phyloP scores from a whole-genome alignment of 2,329 filamentous ascomycete genomes.

The Aspergillus uvarum region DNA sequence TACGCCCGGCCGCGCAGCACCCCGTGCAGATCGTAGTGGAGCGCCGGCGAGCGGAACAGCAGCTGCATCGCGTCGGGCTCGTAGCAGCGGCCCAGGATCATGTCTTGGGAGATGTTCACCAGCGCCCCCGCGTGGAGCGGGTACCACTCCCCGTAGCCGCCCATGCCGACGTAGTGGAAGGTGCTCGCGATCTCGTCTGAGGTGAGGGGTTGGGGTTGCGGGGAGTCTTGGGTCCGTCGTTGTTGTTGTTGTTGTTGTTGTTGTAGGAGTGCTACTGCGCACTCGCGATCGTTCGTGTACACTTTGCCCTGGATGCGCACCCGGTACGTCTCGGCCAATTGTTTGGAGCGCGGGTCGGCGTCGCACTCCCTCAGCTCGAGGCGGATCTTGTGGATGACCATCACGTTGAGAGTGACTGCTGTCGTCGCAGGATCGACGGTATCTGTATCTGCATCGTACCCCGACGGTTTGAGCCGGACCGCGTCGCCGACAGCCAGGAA shows the following conservation, averaged over 20 bases:
- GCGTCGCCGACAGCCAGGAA: slow-evolving; percentile 55
- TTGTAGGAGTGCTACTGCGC: slow-evolving; percentile 23
- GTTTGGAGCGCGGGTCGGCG: slow-evolving; percentile 46
- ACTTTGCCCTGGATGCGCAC: slow-evolving; percentile 52
- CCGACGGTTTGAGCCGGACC: slow-evolving; percentile 50
- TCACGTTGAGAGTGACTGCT: slow-evolving; percentile 48
- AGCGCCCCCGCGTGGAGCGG: slow-evolving; percentile 44
- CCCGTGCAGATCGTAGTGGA: slow-evolving; percentile 49
- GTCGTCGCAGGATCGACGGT: slow-evolving; percentile 6
- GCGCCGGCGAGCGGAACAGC: slow-evolving; percentile 42
- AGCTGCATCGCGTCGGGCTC: slow-evolving; percentile 51
- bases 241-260: no score
- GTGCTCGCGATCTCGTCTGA: slow-evolving; percentile 33
- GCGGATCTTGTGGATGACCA: slow-evolving; percentile 55
- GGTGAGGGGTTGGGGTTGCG: slow-evolving; percentile 22
- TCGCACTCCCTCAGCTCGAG: slow-evolving; percentile 52
- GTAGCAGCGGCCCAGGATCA: slow-evolving; percentile 56
- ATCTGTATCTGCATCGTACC: slow-evolving; percentile 19
- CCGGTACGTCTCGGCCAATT: slow-evolving; percentile 48
- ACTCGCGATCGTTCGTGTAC: slow-evolving; percentile 42
- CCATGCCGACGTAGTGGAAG: slow-evolving; percentile 44
- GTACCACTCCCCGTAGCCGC: slow-evolving; percentile 55
- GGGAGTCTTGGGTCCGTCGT: slow-evolving; percentile 13
- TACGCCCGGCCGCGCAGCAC: slow-evolving; percentile 50
- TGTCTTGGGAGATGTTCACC: slow-evolving; percentile 51